Evolutionary conservation across 371 early-diverging fungal species (phyloP).

Genomic region (Mucor irregularis): DNA sequence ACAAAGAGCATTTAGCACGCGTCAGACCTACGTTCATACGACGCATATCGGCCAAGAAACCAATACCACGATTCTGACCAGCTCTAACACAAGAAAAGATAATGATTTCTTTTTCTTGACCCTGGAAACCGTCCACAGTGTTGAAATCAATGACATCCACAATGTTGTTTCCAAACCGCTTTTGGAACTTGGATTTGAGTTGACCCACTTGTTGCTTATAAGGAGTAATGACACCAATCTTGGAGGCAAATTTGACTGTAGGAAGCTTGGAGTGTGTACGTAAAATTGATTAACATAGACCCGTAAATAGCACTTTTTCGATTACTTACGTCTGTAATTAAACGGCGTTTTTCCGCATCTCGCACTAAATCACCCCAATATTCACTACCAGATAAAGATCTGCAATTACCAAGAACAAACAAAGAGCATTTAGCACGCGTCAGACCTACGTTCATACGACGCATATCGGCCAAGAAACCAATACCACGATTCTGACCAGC

Average conservation of each 20-base stretch:
- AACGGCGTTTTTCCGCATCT: constrained; percentile 53
- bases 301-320: neutral
- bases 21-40: constrained; percentile 97
- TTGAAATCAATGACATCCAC: constrained; percentile 87
- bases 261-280: constrained; percentile 39
- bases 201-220: constrained; percentile 87
- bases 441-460: constrained; percentile 94
- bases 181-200: constrained; percentile 65
- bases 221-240: constrained; percentile 90
- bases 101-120: constrained; percentile 97
- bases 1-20: constrained; percentile 87
- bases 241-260: constrained; percentile 65
- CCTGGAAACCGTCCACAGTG: constrained; percentile 99
- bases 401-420: constrained; percentile 85
- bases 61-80: constrained; percentile 69
- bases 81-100: constrained; percentile 96
- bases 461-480: constrained; percentile 91
- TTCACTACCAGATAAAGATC: constrained; percentile 56
- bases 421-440: constrained; percentile 91
- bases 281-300: neutral
- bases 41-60: constrained; percentile 89
- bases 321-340: constrained; percentile 49
- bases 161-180: constrained; percentile 62
- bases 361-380: constrained; percentile 71
- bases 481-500: constrained; percentile 71